Evolutionary conservation across 176 grass and related monocot species (phyloP).

Genomic region (Alopecurus myosuroides): DNA sequence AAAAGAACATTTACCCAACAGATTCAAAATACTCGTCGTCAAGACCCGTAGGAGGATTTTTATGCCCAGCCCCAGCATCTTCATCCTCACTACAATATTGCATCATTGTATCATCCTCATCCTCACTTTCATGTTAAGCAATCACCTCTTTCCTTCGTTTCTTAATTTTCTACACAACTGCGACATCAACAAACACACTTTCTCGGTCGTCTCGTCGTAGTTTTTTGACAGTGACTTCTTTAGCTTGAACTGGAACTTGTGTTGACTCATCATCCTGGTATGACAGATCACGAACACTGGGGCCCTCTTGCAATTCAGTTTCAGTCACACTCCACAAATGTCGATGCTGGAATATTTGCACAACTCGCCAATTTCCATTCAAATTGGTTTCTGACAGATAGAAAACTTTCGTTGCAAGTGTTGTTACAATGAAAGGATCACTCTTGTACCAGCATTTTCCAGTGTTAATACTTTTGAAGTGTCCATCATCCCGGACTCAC

Average conservation of each 20-base stretch:
- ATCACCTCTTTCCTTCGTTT: not conserved
- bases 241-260: not conserved
- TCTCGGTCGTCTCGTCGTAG: not conserved
- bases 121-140: not conserved
- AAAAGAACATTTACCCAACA: too few relatives aligned
- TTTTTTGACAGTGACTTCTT: not conserved
- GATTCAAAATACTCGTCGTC: not conserved
- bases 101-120: not conserved
- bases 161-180: not conserved
- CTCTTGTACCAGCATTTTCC: not conserved
- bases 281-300: not conserved
- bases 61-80: not conserved
- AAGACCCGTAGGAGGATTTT: not conserved
- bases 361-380: not conserved
- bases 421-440: not conserved
- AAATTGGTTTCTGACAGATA: not conserved
- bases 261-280: not conserved
- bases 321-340: not conserved
- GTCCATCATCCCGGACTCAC: not conserved
- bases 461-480: not conserved
- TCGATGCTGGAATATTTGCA: not conserved
- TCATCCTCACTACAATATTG: not conserved
- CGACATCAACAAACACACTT: not conserved
- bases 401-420: not conserved
- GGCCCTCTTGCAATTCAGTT: not conserved